phyloP scores from a whole-genome alignment of 805 yeast genomes.

The Teunomyces pallodes region DNA sequence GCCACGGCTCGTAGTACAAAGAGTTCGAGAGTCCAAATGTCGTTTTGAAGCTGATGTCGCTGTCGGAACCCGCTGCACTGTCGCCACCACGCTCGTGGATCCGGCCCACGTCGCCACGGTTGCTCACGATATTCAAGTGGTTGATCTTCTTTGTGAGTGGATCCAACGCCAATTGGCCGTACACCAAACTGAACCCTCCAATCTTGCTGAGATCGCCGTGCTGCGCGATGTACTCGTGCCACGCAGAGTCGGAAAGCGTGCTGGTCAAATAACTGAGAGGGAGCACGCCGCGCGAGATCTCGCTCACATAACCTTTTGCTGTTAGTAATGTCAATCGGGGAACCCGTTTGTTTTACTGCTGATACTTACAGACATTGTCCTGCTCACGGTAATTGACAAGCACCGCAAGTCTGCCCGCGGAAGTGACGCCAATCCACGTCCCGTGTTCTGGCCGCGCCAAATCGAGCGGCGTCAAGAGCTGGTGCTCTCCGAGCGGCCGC shows the following conservation, averaged over 20 bases:
- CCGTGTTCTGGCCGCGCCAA: slow-evolving; percentile 73
- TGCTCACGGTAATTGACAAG: slow-evolving; percentile 72
- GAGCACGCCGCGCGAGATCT: slow-evolving; percentile 52
- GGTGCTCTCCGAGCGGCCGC: slow-evolving; percentile 29
- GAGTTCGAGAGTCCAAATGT: slow-evolving; percentile 70
- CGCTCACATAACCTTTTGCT: slow-evolving; percentile 20
- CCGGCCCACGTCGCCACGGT: slow-evolving; percentile 43
- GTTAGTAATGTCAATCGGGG: slow-evolving; percentile 12
- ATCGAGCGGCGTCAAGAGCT: slow-evolving; percentile 69
- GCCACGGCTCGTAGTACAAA: slow-evolving; percentile 68
- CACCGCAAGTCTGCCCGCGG: slow-evolving; percentile 60
- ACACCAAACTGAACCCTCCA: slow-evolving; percentile 65
- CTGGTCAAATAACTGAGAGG: slow-evolving; percentile 46
- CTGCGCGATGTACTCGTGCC: slow-evolving; percentile 27
- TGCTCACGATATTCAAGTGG: slow-evolving; percentile 48
- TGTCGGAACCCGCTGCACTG: slow-evolving; percentile 8
- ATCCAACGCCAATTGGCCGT: slow-evolving; percentile 44
- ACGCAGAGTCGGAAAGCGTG: slow-evolving; percentile 34
- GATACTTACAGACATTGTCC: slow-evolving; percentile 7
- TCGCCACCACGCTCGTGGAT: slow-evolving; percentile 19
- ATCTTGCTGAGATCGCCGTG: slow-evolving; percentile 25
- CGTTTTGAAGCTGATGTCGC: slow-evolving; percentile 20
- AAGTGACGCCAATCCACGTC: slow-evolving; percentile 83
- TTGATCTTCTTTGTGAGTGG: slow-evolving; percentile 19
- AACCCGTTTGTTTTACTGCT: background rate